Evolutionary conservation across 2,329 filamentous ascomycete genomes (phyloP).

Genomic region (Aspergillus sp.): DNA sequence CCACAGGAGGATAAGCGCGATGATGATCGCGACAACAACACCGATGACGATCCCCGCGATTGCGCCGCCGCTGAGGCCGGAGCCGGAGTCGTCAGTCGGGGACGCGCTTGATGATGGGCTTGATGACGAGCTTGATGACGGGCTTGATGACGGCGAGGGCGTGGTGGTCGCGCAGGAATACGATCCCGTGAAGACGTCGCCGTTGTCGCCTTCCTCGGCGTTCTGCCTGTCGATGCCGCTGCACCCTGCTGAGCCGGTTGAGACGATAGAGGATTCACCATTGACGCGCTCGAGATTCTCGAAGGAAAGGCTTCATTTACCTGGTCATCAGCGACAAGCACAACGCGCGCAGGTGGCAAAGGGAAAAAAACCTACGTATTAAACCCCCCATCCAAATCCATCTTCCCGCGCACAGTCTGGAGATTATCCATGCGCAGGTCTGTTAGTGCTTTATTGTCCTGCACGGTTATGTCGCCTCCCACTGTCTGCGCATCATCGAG

Average conservation of each 20-base stretch:
- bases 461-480: conserved; percentile 19
- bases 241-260: conserved; percentile 19
- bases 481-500: conserved; percentile 20
- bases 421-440: conserved; percentile 21
- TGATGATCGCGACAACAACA: conserved; percentile 1
- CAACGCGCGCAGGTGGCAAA: neutral
- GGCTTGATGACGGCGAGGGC: conserved; percentile 26
- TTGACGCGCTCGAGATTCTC: conserved; percentile 24
- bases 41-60: conserved; percentile 10
- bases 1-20: conserved; percentile 5
- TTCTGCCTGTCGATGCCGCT: conserved; percentile 16
- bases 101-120: conserved; percentile 24
- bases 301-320: conserved; percentile 23
- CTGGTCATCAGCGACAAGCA: neutral
- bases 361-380: conserved; percentile 15
- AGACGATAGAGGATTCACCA: conserved; percentile 22
- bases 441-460: conserved; percentile 22
- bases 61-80: conserved; percentile 5
- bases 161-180: conserved; percentile 22
- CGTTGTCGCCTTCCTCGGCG: neutral
- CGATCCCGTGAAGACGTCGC: conserved; percentile 13
- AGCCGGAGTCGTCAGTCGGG: neutral
- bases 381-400: conserved; percentile 26
- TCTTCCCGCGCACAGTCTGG: conserved; percentile 23
- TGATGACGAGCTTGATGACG: too few relatives aligned